These are phyloP conservation scores for Aspergillus phoenicis DNA, from an alignment of 2,329 filamentous ascomycete species.

Conservation along the genomic window DNA sequence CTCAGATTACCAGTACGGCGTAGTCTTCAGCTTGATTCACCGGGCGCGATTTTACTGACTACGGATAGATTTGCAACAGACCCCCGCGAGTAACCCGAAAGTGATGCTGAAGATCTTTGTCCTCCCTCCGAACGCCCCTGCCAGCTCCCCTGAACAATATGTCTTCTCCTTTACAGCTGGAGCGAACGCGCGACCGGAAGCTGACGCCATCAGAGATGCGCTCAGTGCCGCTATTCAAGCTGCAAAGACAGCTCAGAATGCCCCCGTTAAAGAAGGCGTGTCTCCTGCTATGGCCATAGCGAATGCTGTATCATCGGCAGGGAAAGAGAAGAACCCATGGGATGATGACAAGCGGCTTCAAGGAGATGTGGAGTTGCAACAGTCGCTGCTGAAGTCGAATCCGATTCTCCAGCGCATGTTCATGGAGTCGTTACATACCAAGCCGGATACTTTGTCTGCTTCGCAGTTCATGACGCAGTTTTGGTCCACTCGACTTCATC, in stretches of 20 bases:
- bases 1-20: conserved; percentile 77
- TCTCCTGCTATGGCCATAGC: conserved; percentile 79
- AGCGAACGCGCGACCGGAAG: conserved; percentile 75
- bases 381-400: conserved; percentile 83
- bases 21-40: background rate
- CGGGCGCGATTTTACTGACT: background rate
- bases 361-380: conserved; percentile 77
- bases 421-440: conserved; percentile 78
- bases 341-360: conserved; percentile 81
- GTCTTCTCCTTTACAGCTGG: conserved; percentile 87
- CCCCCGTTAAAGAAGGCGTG: conserved; percentile 46
- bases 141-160: conserved; percentile 62
- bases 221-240: conserved; percentile 77
- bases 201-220: conserved; percentile 79
- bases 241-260: conserved; percentile 56
- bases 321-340: conserved; percentile 59
- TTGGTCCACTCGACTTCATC: conserved; percentile 84
- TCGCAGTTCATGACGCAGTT: conserved; percentile 88
- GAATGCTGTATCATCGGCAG: conserved; percentile 61
- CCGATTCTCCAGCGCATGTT: conserved; percentile 77
- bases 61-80: conserved; percentile 82
- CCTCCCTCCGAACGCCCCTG: conserved; percentile 55
- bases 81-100: conserved; percentile 81
- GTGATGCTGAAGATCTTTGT: conserved; percentile 93
- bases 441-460: conserved; percentile 79